Percentiles rank a stretch among this genome's conserved stretches.
Conservation (phyloP, 164 flowering plant species). For the Buxus sempervirens region DNA sequence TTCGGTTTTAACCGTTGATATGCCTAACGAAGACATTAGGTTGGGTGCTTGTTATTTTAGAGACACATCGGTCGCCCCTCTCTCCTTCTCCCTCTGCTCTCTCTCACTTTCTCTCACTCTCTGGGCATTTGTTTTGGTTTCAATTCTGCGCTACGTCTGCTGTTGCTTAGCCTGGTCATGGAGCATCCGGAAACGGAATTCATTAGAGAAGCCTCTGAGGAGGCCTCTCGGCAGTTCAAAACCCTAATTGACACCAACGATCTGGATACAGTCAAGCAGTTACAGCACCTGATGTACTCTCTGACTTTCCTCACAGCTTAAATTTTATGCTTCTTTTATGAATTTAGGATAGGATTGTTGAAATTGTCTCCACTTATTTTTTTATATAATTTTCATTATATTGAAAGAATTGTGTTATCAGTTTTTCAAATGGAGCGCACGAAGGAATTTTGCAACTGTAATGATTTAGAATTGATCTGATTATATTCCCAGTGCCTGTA, state of each 20-base stretch:
- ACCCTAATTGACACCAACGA: constrained; percentile 53
- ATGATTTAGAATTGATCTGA: neutral
- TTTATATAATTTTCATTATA: too few relatives aligned
- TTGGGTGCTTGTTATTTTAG: too few relatives aligned
- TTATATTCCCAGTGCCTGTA: neutral
- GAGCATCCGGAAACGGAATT: constrained; percentile 30
- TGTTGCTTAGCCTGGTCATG: constrained; percentile 5
- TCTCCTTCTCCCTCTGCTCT: too few relatives aligned
- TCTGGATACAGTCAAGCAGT: constrained; percentile 57
- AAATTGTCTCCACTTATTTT: neutral
- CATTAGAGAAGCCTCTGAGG: constrained; percentile 40
- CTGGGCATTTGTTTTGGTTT: too few relatives aligned
- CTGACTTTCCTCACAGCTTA: neutral
- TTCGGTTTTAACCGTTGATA: too few relatives aligned
- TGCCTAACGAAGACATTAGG: too few relatives aligned
- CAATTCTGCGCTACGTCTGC: too few relatives aligned
- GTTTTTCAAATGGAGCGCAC: too few relatives aligned
- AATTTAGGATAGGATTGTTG: too few relatives aligned
- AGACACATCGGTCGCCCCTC: too few relatives aligned
- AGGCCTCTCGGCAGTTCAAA: constrained; percentile 54
- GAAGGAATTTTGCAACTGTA: neutral
- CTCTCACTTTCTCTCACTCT: too few relatives aligned
- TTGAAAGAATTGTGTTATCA: neutral
- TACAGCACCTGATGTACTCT: constrained; percentile 65
- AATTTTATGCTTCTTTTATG: too few relatives aligned